Evolutionary conservation across 2,329 filamentous ascomycete genomes (phyloP), one percentile per base, ranked within the genome.

Genomic region (Cryoendolithus antarcticus): DNA sequence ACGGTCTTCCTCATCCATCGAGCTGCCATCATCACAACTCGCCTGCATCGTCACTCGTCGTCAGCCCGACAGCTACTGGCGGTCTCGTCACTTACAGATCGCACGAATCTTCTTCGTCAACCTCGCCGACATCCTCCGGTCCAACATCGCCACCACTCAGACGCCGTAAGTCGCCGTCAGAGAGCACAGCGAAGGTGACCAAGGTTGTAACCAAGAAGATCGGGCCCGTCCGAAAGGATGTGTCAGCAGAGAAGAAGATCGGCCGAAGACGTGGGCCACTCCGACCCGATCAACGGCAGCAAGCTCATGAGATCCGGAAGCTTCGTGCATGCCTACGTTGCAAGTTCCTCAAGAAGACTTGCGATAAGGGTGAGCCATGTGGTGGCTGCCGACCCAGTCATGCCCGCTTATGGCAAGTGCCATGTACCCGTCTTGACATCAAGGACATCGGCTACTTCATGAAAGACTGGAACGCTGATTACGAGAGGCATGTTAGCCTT

Each of bases 271-370:
- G 84, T 61, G 89, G 89, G 29, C 89, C 89, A 43, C 75, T 96
- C 50, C 73, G 86, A 54, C 86, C 88, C 8, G 89, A 96, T 62
- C 89, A 95, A 69, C 77, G 89, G 51, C 93, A 94, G 66, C 89
- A 95, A 63, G 89, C 89, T 19, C 91, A 88, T 55, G 89, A 96
- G 64, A 96, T 96, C 59, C 79, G 89, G 61, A 96, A 96, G 65
- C 70, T 95, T 52, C 76, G 89, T 57, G 89, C 89, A 35, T 96
- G 89, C 62, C 70, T 96, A 53, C 80, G 89, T 49, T 96, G 89
- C 75, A 95, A 95, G 67, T 96, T 95, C 70, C 72, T 96, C 61
- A 96, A 96, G 75, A 96, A 96, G 75, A 95, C 89, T 35, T 96
- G 89, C 59, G 89, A 96, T 64, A 95, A 93, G 69, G 89, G 89